Percentiles rank a stretch among this genome's conserved stretches.
Conservation (phyloP, 192 early-diverging fungal species). For the Coemansia sp. region DNA sequence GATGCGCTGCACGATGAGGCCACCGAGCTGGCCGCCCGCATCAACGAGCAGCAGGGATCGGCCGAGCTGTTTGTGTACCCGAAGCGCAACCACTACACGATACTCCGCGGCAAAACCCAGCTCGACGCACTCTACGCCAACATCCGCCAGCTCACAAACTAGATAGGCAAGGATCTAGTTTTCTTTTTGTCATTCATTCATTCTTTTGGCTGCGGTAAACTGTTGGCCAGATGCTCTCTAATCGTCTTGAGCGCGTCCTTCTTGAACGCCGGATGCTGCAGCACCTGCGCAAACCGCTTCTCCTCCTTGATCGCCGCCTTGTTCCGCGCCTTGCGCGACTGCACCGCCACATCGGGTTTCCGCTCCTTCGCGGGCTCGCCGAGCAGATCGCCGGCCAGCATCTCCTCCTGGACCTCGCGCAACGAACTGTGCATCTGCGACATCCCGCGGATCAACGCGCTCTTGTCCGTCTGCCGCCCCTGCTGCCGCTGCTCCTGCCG, state of each 20-base stretch:
- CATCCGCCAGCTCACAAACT: no score
- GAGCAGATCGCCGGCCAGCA: constrained; percentile 16
- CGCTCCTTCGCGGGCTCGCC: not conserved
- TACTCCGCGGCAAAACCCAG: no score
- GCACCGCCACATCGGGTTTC: not conserved
- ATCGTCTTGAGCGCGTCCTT: constrained; percentile 68
- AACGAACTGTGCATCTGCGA: constrained; percentile 42
- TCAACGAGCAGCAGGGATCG: no score
- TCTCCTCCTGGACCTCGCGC: constrained; percentile 22
- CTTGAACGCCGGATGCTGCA: constrained; percentile 68
- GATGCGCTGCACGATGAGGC: no score
- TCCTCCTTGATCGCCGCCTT: constrained; percentile 67
- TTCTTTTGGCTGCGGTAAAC: no score
- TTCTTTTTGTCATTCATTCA: no score
- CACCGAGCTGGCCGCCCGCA: no score
- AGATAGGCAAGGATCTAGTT: no score
- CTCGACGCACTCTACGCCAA: no score
- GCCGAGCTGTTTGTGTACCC: not conserved
- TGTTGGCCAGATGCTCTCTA: constrained; percentile 70
- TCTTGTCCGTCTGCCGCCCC: constrained; percentile 44
- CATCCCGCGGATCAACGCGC: constrained; percentile 54
- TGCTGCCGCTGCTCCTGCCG: constrained; percentile 47
- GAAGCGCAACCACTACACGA: not conserved
- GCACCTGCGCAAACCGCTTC: constrained; percentile 66
- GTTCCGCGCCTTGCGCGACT: constrained; percentile 54